Conservation (phyloP, 805 yeast species). For the Yarrowia divulgata region DNA sequence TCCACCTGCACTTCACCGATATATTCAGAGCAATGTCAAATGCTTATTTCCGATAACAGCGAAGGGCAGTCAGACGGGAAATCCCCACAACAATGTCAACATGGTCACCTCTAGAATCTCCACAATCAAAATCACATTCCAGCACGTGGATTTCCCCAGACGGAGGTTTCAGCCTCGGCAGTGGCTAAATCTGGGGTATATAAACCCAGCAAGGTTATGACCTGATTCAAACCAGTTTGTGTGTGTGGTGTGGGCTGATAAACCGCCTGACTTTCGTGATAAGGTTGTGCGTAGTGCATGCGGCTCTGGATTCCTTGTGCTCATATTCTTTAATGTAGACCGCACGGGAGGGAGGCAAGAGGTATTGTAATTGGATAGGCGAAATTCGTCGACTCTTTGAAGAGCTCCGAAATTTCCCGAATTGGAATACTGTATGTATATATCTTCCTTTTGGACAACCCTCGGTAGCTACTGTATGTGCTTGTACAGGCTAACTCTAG, state of each 20-base stretch:
- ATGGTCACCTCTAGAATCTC: too few relatives aligned
- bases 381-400: too few relatives aligned
- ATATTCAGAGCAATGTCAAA: conserved; percentile 14
- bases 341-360: too few relatives aligned
- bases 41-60: conserved; percentile 11
- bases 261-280: conserved; percentile 33
- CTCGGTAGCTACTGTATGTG: not conserved
- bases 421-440: too few relatives aligned
- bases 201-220: conserved; percentile 28
- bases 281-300: conserved; percentile 18
- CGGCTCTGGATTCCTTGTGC: not conserved
- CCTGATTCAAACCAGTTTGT: conserved; percentile 10
- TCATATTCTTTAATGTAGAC: too few relatives aligned
- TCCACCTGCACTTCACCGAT: too few relatives aligned
- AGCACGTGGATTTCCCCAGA: not conserved
- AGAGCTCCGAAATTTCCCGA: too few relatives aligned
- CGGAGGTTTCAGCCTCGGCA: conserved; percentile 10
- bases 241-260: conserved; percentile 37
- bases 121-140: not conserved
- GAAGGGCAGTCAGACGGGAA: not conserved
- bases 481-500: too few relatives aligned
- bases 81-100: too few relatives aligned
- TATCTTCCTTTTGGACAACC: too few relatives aligned
- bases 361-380: too few relatives aligned
- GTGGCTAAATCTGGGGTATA: conserved; percentile 11